Base-by-base conservation (phyloP, 257 asterid genomes). In the Eucommia ulmoides region DNA sequence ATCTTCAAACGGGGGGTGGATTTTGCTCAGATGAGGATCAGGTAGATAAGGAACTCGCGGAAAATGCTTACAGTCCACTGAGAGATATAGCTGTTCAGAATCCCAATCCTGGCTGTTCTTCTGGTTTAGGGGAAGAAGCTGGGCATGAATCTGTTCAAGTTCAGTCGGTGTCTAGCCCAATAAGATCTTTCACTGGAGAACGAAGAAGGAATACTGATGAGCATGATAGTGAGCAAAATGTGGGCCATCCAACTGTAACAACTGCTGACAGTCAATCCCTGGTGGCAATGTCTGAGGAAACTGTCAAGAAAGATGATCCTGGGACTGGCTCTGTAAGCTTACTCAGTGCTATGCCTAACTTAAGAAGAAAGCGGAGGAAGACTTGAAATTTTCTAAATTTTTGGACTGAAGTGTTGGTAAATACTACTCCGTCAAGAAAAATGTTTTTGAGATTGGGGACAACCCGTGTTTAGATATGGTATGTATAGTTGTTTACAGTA, bases 291-390 rank as follows among this genome's bases (percentile, higher is more conserved):
- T 23, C 38, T 12, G 20, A 16, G 61, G 64, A 65, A 24, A 56
- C 21, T n/a, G 18, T 22, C 19, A 61, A 29, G 33, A 61, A 58
- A 12, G 76, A 53, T 46, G 74, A 51, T 52, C 22, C 50, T 4
- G 54, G 22, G 58, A 35, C 35, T 22, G 22, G 33, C 23, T 25
- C 49, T 7, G 18, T 22, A 8, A 61, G 51, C 38, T 63, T 71
- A 51, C 84, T 89, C 14, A 89, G 86, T 2, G 89, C 97, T 49
- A 83, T 87, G 88, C 97, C 97, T 6, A 73, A 75, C 59, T 61
- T 87, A 66, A 78, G 87, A 65, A 76, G 71, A 65, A 82, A 72
- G 51, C 75, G 63, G 59, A 64, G 60, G 49, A 68, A 55, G 67
- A 53, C 47, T 49, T 69, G 68, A 75, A 24, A 22, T 6, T 8